Evolutionary conservation across 164 flowering plant genomes (phyloP), one percentile per base, ranked within the genome.

Genomic region (Umbilicus rupestris): DNA sequence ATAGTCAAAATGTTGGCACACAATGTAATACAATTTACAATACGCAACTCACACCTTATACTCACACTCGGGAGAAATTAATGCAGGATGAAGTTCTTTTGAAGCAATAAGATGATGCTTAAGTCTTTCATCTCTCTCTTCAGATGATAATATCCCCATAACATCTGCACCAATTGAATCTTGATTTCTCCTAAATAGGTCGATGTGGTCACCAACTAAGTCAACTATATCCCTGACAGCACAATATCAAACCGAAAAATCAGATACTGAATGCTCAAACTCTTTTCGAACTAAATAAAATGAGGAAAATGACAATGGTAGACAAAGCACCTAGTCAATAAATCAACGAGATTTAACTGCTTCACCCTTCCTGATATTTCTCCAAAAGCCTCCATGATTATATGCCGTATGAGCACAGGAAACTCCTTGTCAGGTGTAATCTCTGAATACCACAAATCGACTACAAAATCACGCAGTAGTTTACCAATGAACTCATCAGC

Each of bases 31-130:
- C 60, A 66, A 72, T 68, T 44, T 68, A n/a, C 75, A 80, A 79
- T 75, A 66, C 78, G 70, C 78, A 79, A 75, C 81, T 78, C 89
- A 82, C 84, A 95, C 99, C 99, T 95, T 95, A 88, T 89, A 92
- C 96, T 95, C 99, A 86, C 90, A 73, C 86, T 92, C 97, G 58
- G 97, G 80, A 73, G 97, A 89, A 47, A 95, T 62, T 75, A 95
- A 72, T 60, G 97, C 99, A 50, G 99, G 99, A 72, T 95, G 97
- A 69, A 95, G 97, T 81, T 95, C 90, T 82, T 83, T 83, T 29
- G 96, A 89, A 79, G 82, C 80, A 75, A 89, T 74, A 35, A 94
- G 91, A 81, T 90, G 92, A 67, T 85, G 86, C 71, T 85, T 90
- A 78, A 95, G 71, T 72, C 94, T 87, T 68, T 92, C 97, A 81